Evolutionary conservation across 768 basidiomycete species (phyloP), one percentile per base, ranked within the genome.

Genomic region (Trametes cubensis): DNA sequence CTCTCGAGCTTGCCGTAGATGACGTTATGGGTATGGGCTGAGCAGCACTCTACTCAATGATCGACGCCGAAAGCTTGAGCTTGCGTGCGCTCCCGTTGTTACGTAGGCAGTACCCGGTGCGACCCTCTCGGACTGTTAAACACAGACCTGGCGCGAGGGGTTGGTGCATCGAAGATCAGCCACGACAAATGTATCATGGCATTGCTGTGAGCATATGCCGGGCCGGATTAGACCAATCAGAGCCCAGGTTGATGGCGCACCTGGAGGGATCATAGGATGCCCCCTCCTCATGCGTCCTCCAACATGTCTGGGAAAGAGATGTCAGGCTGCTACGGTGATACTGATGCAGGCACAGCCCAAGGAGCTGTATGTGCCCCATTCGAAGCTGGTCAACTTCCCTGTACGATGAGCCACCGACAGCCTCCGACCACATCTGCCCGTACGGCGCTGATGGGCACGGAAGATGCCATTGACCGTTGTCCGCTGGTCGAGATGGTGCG

Each of bases 301-400:
- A 30, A 41, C 42, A 41, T 26, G 53, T 28, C 46, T 58, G 56
- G 56, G 56, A 58, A 58, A 39, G 34, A 58, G 7, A 56, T 47
- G 56, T 58, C 49, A 52, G 26, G 41, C 48, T 51, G 58, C 48
- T 58, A 58, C 58, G 48, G 41, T 52, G 58, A 59, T 59, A n/a
- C 26, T 51, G 48, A 59, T 59, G 58, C 34, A 59, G 26, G 38
- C 58, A 59, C 42, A 44, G 58, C 58, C 49, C 48, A 48, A 11
- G 14, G 18, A 41, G 15, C 14, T 49, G 23, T 28, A 18, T 38
- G 46, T 6, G 21, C 40, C 49, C 58, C 18, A 15, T 51, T 30
- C 18, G 58, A 59, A 51, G 58, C 49, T 51, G 49, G 3, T 30
- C 21, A 6, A 38, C 58, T 51, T 28, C 58, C 49, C 18, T 45